phyloP scores from a whole-genome alignment of 768 basidiomycete species.

The Auriscalpium microsporum region DNA sequence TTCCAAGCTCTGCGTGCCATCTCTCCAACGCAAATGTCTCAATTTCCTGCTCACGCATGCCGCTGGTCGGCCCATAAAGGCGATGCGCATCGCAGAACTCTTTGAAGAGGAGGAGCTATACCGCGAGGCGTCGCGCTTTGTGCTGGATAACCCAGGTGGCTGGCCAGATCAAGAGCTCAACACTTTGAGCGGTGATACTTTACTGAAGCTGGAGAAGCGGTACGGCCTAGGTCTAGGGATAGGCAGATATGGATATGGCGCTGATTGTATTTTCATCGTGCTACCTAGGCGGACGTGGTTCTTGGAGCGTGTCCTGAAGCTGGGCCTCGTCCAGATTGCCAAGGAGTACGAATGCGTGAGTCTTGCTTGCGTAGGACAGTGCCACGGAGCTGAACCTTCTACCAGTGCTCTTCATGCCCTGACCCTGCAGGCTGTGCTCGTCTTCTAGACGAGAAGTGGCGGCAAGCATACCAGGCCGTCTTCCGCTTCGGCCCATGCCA shows the following conservation, averaged over 20 bases:
- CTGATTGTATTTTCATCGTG: background rate
- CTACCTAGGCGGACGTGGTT: slow-evolving; percentile 79
- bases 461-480: slow-evolving; percentile 77
- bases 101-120: slow-evolving; percentile 88
- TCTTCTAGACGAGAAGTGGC: slow-evolving; percentile 88
- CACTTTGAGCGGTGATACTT: slow-evolving; percentile 73
- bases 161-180: slow-evolving; percentile 75
- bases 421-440: slow-evolving; percentile 74
- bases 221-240: slow-evolving; percentile 19
- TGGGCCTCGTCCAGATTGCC: slow-evolving; percentile 77
- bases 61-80: slow-evolving; percentile 87
- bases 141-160: slow-evolving; percentile 85
- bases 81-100: slow-evolving; percentile 84
- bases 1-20: slow-evolving; percentile 78
- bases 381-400: background rate
- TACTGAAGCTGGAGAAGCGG: slow-evolving; percentile 87
- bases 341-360: slow-evolving; percentile 93
- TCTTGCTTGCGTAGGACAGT: slow-evolving; percentile 1
- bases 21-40: slow-evolving; percentile 74
- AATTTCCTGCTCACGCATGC: slow-evolving; percentile 88
- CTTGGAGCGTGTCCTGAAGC: slow-evolving; percentile 86
- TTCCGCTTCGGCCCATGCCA: slow-evolving; percentile 86
- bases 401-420: slow-evolving; percentile 75
- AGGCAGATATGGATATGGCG: no score
- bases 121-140: slow-evolving; percentile 84